These are phyloP conservation scores for Puya raimondii DNA, from an alignment of 176 grass and related monocot genomes.

Conservation along the genomic window DNA sequence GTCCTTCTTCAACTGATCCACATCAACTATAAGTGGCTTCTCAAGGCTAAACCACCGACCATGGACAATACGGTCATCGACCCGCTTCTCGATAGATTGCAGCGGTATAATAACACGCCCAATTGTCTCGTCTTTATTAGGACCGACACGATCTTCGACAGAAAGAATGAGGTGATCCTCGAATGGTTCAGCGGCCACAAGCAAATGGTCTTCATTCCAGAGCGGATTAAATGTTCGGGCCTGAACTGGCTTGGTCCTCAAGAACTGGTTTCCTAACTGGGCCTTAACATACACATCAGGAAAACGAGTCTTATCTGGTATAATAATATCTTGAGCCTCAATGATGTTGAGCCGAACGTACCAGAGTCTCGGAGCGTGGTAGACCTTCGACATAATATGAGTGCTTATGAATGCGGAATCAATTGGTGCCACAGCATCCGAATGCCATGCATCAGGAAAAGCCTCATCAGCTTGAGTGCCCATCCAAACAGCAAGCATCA, in stretches of 20 bases:
- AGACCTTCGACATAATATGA: constrained; percentile 89
- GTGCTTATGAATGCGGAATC: constrained; percentile 44
- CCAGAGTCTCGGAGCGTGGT: constrained; percentile 94
- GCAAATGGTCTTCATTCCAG: constrained; percentile 96
- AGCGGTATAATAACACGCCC: constrained; percentile 78
- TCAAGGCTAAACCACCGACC: constrained; percentile 94
- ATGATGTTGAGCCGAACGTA: constrained; percentile 84
- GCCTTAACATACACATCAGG: constrained; percentile 79
- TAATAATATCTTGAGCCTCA: constrained; percentile 88
- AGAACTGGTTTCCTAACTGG: constrained; percentile 63
- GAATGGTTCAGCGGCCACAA: constrained; percentile 93
- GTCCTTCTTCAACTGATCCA: constrained; percentile 77
- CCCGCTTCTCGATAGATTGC: constrained; percentile 49
- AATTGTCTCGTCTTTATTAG: constrained; percentile 87
- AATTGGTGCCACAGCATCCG: constrained; percentile 45
- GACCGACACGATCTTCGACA: constrained; percentile 71
- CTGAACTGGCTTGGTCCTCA: constrained; percentile 62
- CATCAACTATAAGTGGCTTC: constrained; percentile 66
- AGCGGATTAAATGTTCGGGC: constrained; percentile 73
- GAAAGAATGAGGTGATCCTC: constrained; percentile 91
- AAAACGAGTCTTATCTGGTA: constrained; percentile 68
- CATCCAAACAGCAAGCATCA: constrained; percentile 99
- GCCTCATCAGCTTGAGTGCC: constrained; percentile 95
- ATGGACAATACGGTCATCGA: constrained; percentile 71
- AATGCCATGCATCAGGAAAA: constrained; percentile 95